A percentile compares a stretch with the other conserved stretches of the same genome.
Evolutionary conservation across 1,284 basidiomycete species (phyloP).

Genomic region (Golubevia pallescens): DNA sequence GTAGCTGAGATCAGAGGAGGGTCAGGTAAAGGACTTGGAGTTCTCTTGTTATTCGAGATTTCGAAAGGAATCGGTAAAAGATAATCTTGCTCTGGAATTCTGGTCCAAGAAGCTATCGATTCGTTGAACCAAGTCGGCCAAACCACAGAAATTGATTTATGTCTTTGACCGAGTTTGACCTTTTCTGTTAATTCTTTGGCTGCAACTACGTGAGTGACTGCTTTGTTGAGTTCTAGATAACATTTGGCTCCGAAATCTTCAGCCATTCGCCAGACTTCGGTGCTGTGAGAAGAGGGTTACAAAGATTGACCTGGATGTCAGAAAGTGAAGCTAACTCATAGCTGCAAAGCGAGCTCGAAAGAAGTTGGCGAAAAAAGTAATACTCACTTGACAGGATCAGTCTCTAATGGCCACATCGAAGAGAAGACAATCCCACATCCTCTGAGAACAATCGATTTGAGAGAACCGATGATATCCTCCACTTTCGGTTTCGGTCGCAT

Average conservation of each 20-base stretch:
- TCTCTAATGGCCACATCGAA: slow-evolving; percentile 43
- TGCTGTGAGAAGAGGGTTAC: slow-evolving; percentile 6
- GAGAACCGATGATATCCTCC: slow-evolving; percentile 30
- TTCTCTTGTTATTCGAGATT: background rate
- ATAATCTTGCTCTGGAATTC: slow-evolving; percentile 38
- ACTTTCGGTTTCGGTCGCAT: slow-evolving; percentile 20
- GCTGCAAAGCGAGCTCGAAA: background rate
- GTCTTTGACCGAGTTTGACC: slow-evolving; percentile 34
- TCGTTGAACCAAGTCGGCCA: slow-evolving; percentile 57
- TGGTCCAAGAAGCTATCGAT: slow-evolving; percentile 41
- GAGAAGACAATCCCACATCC: slow-evolving; percentile 56
- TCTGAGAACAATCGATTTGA: slow-evolving; percentile 37
- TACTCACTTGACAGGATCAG: slow-evolving; percentile 26
- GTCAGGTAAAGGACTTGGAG: background rate
- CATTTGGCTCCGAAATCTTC: slow-evolving; percentile 55
- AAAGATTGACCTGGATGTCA: background rate
- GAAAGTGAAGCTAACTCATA: background rate
- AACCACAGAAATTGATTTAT: slow-evolving; percentile 35
- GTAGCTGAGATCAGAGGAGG: background rate
- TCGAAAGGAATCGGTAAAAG: slow-evolving; percentile 17
- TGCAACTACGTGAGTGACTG: slow-evolving; percentile 51
- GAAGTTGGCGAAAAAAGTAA: background rate
- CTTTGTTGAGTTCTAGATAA: slow-evolving; percentile 17
- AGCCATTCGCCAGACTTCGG: slow-evolving; percentile 46
- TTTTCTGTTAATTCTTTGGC: slow-evolving; percentile 48